Base-by-base conservation (phyloP, 495 filamentous ascomycete genomes). In the Wilcoxina mikolae region DNA sequence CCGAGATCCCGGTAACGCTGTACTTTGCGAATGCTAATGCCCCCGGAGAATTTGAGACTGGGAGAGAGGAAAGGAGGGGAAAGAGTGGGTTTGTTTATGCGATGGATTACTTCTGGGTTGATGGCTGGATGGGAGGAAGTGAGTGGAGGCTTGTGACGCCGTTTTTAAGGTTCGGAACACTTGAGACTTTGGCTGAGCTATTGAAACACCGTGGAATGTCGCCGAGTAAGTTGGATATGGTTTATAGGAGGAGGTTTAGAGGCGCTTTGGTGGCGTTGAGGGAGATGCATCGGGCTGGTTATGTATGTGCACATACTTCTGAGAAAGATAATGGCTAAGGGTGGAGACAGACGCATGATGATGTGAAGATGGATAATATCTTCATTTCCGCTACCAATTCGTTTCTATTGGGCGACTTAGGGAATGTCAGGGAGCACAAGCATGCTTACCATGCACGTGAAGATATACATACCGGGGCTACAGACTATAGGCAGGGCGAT, bases 301-400 rank as follows among this genome's bases (percentile, higher is more conserved):
- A 51, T 48, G 33, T 43, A 53, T 23, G n/a, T 18, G 17, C 2
- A 12, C 12, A 18, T 53, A 12, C 5, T 28, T 25, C 17, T 18
- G n/a, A 46, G 12, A 18, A 3, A 46, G 22, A 46, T 17, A 46
- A 23, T 39, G 20, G 35, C 35, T 39, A 3, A 39, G 15, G 12
- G 20, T 12, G 15, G 4, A 5, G n/a, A 33, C 29, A 59, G 54
- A 62, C 59, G 48, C 65, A 68, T 43, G 62, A 65, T 49, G 65
- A 65, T 39, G 49, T 68, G 31, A 67, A 68, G 49, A 50, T 41
- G 23, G 56, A 58, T 47, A 67, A 67, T 46, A 54, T 68, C 27
- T 61, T 67, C 42, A 35, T 57, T n/a, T 23, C 39, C 5, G 20
- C 31, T 15, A 35, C 31, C 10, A 53, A 38, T 26, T 43, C 56